Conservation (phyloP, 2,329 filamentous ascomycete genomes). For the Xylaria sp. region DNA sequence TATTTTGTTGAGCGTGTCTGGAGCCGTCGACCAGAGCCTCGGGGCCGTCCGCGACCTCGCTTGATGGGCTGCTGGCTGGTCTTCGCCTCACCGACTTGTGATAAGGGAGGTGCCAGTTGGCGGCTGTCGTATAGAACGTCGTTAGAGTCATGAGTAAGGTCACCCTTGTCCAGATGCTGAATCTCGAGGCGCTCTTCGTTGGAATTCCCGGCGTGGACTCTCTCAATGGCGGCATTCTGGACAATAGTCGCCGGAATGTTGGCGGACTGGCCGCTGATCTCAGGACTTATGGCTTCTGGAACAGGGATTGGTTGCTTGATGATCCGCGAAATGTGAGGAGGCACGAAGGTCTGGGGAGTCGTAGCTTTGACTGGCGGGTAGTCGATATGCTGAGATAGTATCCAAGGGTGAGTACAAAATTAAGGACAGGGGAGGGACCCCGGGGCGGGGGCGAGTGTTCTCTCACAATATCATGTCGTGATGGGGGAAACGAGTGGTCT, state of each 20-base stretch:
- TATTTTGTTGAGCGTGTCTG: neutral
- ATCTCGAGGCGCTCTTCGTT: neutral
- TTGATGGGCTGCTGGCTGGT: neutral
- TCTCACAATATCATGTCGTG: neutral
- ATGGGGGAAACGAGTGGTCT: neutral
- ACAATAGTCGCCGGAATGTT: neutral
- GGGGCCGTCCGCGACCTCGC: too few relatives aligned
- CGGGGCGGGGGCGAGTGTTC: too few relatives aligned
- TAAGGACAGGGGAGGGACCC: neutral
- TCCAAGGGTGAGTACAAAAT: neutral
- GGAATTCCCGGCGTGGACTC: neutral
- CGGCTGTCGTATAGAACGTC: neutral
- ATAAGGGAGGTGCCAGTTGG: neutral
- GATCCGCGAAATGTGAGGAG: neutral
- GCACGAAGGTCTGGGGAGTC: neutral
- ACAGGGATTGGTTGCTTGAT: neutral
- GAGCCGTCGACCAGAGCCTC: neutral
- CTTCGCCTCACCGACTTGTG: neutral
- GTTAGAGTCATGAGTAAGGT: neutral
- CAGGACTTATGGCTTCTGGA: neutral
- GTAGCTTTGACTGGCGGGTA: neutral
- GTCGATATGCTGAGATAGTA: neutral
- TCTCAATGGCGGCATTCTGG: neutral
- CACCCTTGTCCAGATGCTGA: neutral
- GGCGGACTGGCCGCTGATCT: neutral